phyloP scores from a whole-genome alignment of 352 stramenopile species.

The Globisporangium radiosum region DNA sequence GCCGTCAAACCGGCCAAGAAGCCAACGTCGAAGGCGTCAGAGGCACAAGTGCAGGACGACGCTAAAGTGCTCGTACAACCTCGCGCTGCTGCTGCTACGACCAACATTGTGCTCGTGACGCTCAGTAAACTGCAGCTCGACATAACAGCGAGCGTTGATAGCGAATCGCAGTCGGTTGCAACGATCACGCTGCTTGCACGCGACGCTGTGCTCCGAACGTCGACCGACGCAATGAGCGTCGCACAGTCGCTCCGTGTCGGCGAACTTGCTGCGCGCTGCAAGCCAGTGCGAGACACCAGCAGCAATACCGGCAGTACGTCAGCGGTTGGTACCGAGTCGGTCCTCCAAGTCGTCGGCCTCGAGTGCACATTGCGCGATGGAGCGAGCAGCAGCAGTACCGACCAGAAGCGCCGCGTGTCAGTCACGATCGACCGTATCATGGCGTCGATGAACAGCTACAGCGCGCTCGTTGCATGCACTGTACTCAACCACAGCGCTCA shows the following conservation, averaged over 20 bases:
- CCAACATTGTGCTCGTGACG: constrained; percentile 22
- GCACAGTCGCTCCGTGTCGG: constrained; percentile 2
- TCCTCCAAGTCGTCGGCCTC: constrained; percentile 6
- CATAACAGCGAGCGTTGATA: constrained; percentile 7
- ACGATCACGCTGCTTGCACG: constrained; percentile 3
- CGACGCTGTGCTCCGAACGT: constrained; percentile 6
- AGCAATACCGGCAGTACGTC: too few species aligned
- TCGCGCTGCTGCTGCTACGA: background rate
- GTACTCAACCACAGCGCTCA: background rate
- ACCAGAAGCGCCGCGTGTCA: background rate
- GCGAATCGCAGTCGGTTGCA: background rate
- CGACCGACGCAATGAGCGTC: background rate
- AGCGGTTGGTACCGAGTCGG: background rate
- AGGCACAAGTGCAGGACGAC: too few species aligned
- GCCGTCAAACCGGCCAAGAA: background rate
- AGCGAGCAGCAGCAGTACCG: background rate
- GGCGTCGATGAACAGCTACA: constrained; percentile 1
- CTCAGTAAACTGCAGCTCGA: constrained; percentile 22
- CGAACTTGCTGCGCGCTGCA: constrained; percentile 7
- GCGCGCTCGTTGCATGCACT: constrained; percentile 1
- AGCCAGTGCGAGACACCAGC: background rate
- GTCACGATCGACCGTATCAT: constrained; percentile 1
- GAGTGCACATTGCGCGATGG: background rate
- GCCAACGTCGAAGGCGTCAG: background rate
- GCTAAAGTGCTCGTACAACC: too few species aligned